These are phyloP conservation scores for Brettanomyces nanus DNA, from an alignment of 805 yeast genomes.

Conservation along the genomic window DNA sequence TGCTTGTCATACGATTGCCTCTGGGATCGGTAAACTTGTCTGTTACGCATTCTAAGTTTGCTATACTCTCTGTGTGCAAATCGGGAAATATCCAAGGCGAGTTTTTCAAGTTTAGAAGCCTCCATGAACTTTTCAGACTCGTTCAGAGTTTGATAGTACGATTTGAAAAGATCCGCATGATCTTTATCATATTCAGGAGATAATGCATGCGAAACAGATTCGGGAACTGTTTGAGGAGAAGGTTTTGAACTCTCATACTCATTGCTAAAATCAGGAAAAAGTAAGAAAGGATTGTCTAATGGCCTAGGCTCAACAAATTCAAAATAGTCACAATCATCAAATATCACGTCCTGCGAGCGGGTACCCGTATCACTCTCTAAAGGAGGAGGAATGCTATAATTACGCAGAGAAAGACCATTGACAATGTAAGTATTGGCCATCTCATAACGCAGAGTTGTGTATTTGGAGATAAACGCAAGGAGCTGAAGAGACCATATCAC, in stretches of 20 bases:
- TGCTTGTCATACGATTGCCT: slow-evolving; percentile 21
- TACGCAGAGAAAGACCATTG: slow-evolving; percentile 54
- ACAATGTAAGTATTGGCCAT: slow-evolving; percentile 72
- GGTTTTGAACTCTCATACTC: not conserved
- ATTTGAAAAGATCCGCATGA: not conserved
- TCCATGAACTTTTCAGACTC: slow-evolving; percentile 17
- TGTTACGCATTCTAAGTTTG: slow-evolving; percentile 20
- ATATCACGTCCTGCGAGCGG: slow-evolving; percentile 19
- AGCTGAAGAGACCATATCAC: slow-evolving; percentile 90
- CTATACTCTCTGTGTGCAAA: slow-evolving; percentile 23
- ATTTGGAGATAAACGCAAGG: slow-evolving; percentile 87
- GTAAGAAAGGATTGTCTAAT: slow-evolving; percentile 1
- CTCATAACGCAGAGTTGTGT: slow-evolving; percentile 66
- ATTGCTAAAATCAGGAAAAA: slow-evolving; percentile 2
- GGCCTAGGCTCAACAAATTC: slow-evolving; percentile 1
- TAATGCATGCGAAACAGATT: no score
- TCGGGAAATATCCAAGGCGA: slow-evolving; percentile 21
- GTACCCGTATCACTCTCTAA: slow-evolving; percentile 21
- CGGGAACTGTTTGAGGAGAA: no score
- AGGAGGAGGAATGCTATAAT: slow-evolving; percentile 27
- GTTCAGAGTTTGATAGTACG: slow-evolving; percentile 15
- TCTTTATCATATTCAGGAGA: not conserved
- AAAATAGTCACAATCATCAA: slow-evolving; percentile 18
- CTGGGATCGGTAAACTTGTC: slow-evolving; percentile 16
- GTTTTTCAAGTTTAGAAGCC: slow-evolving; percentile 22